These are phyloP conservation scores for Apostasia shenzhenica DNA, from an alignment of 106 monocot species.

Conservation along the genomic window DNA sequence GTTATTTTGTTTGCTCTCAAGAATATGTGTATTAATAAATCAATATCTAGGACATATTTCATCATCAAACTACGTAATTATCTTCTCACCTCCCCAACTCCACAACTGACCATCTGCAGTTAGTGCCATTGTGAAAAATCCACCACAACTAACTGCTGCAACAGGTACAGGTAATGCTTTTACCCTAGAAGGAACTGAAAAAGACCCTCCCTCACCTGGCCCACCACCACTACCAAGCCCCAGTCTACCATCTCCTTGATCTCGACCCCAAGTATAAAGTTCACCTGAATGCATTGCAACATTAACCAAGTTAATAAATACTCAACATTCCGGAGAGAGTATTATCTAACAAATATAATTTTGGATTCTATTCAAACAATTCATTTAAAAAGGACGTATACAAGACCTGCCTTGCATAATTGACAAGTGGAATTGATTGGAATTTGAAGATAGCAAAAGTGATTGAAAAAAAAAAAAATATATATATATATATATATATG, in stretches of 20 bases:
- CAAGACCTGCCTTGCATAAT: too few relatives aligned
- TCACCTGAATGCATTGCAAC: conserved; percentile 41
- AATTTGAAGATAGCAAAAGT: too few relatives aligned
- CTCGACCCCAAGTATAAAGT: conserved; percentile 96
- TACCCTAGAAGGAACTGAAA: conserved; percentile 79
- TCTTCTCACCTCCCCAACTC: conserved; percentile 91
- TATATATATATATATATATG: too few relatives aligned
- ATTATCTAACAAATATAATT: too few relatives aligned
- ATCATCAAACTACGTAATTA: background rate
- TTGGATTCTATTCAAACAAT: too few relatives aligned
- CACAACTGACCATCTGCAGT: conserved; percentile 77
- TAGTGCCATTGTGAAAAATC: conserved; percentile 89
- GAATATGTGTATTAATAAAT: too few relatives aligned
- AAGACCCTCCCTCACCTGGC: conserved; percentile 86
- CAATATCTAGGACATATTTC: too few relatives aligned
- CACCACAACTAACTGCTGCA: conserved; percentile 81
- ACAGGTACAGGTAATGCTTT: conserved; percentile 64
- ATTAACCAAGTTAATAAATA: background rate
- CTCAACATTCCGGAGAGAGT: too few relatives aligned
- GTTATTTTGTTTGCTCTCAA: too few relatives aligned
- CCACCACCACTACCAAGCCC: conserved; percentile 91
- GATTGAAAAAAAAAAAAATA: too few relatives aligned
- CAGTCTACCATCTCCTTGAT: conserved; percentile 94
- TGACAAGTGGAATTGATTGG: too few relatives aligned
- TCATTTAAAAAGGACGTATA: too few relatives aligned